Conservation (phyloP, 768 basidiomycete genomes). For the Trichaptum fuscoviolaceum region DNA sequence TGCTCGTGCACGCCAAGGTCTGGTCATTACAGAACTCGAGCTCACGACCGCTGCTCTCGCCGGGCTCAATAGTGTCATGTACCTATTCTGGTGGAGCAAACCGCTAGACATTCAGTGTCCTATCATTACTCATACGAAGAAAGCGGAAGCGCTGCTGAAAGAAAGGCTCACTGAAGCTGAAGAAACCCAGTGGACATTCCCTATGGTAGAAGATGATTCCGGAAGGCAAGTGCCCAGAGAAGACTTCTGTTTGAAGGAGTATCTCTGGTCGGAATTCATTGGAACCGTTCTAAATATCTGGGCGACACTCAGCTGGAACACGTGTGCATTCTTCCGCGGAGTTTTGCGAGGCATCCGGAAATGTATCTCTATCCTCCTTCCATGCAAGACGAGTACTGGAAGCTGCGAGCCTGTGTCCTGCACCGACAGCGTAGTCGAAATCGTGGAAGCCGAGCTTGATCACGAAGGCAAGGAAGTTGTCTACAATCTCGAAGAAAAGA, state of each 20-base stretch:
- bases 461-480: not conserved
- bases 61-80: conserved; percentile 25
- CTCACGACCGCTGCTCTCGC: conserved; percentile 30
- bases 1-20: conserved; percentile 13
- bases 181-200: not conserved
- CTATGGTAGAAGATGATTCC: not conserved
- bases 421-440: too few relatives aligned
- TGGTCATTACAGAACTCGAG: conserved; percentile 18
- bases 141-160: not conserved
- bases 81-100: conserved; percentile 35
- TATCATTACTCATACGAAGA: conserved; percentile 11
- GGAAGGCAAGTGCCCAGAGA: not conserved
- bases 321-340: not conserved
- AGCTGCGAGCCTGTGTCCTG: too few relatives aligned
- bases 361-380: not conserved
- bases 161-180: not conserved
- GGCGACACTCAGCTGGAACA: not conserved
- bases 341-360: not conserved
- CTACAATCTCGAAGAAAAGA: not conserved
- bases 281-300: not conserved
- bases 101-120: conserved; percentile 28
- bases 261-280: not conserved
- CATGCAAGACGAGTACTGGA: not conserved
- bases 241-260: not conserved
- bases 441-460: not conserved